A percentile compares a stretch with the other conserved stretches of the same genome.
Conservation (phyloP, 1,284 basidiomycete species). For the Fomitopsis palustris region DNA sequence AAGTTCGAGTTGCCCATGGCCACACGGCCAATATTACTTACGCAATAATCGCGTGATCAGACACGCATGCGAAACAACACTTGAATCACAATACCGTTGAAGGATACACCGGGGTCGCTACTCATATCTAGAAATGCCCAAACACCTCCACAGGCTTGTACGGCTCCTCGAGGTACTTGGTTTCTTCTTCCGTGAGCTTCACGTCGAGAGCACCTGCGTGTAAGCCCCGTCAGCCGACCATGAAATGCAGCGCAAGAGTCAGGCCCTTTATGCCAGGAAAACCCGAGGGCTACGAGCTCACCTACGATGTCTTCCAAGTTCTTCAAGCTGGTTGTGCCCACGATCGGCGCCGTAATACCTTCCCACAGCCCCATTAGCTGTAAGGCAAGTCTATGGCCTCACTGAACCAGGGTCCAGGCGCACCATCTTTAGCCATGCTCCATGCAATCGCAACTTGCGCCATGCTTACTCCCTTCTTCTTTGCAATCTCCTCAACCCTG, state of each 20-base stretch:
- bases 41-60: too few species aligned
- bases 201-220: constrained; percentile 24
- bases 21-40: too few species aligned
- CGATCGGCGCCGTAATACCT: constrained; percentile 49
- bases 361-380: constrained; percentile 7
- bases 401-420: neutral
- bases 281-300: too few species aligned
- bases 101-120: too few species aligned
- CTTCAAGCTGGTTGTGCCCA: constrained; percentile 47
- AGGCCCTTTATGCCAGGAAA: too few species aligned
- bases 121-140: constrained; percentile 15
- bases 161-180: constrained; percentile 18
- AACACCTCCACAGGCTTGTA: constrained; percentile 14
- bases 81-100: too few species aligned
- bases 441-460: constrained; percentile 46
- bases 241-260: too few species aligned
- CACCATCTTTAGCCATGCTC: constrained; percentile 20
- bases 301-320: constrained; percentile 48
- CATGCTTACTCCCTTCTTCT: constrained; percentile 29
- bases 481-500: constrained; percentile 43
- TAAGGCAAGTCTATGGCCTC: neutral
- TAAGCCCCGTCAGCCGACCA: too few species aligned
- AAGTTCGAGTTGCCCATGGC: too few species aligned
- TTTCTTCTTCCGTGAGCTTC: constrained; percentile 15
- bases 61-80: too few species aligned